These are phyloP conservation scores for Chalara sp. DNA, from an alignment of 2,329 filamentous ascomycete species.

Conservation along the genomic window DNA sequence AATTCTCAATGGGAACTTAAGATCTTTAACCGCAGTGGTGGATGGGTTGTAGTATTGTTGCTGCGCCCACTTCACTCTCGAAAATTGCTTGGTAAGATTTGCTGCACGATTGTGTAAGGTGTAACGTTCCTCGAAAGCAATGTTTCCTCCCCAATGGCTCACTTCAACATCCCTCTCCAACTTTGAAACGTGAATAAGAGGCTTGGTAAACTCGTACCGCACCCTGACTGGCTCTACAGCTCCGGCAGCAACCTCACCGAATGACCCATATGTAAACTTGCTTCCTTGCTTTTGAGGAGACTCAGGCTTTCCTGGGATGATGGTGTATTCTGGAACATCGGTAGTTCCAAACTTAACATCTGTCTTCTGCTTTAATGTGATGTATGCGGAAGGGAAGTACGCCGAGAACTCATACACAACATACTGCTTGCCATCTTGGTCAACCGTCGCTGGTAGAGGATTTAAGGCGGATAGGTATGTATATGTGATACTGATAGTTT, in stretches of 20 bases:
- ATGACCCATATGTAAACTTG: slow-evolving; percentile 86
- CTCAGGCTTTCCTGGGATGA: slow-evolving; percentile 51
- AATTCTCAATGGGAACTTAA: slow-evolving; percentile 71
- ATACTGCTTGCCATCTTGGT: slow-evolving; percentile 82
- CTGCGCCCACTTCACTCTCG: slow-evolving; percentile 69
- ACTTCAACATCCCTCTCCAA: slow-evolving; percentile 91
- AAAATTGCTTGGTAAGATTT: slow-evolving; percentile 65
- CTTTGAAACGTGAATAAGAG: slow-evolving; percentile 69
- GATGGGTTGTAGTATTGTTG: slow-evolving; percentile 69
- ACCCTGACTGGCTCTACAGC: slow-evolving; percentile 66
- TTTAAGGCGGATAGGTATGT: slow-evolving; percentile 70
- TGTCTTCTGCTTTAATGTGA: slow-evolving; percentile 89
- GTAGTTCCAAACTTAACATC: slow-evolving; percentile 81
- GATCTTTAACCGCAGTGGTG: slow-evolving; percentile 71
- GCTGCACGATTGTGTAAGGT: slow-evolving; percentile 83
- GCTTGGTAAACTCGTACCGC: slow-evolving; percentile 93
- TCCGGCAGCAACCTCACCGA: slow-evolving; percentile 73
- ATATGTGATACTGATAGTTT: slow-evolving; percentile 84
- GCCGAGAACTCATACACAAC: slow-evolving; percentile 80
- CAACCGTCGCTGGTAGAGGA: slow-evolving; percentile 74
- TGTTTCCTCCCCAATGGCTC: slow-evolving; percentile 95
- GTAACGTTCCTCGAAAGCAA: slow-evolving; percentile 92
- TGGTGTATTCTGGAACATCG: slow-evolving; percentile 80
- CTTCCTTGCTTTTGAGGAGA: slow-evolving; percentile 76
- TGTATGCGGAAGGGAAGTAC: slow-evolving; percentile 77